Evolutionary conservation across 192 early-diverging fungal species (phyloP), one percentile per base, ranked within the genome.

Genomic region (Coemansia sp.): DNA sequence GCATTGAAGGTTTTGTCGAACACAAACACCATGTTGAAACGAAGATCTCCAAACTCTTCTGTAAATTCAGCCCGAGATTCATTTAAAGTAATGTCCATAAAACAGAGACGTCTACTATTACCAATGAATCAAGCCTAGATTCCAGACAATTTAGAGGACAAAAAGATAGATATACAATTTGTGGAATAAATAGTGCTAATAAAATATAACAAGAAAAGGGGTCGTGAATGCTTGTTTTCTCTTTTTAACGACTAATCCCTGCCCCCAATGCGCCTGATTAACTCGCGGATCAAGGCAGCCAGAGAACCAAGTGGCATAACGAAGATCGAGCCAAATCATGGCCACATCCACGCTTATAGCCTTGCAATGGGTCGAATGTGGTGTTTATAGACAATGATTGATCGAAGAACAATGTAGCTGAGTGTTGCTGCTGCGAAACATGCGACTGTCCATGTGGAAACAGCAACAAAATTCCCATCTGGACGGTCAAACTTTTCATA

Each of bases 401-500:
- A 21, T 15, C 65, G 56, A 43, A 67, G 65, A 13, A 40, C 18
- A 5, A 23, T 16, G 40, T 63, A 63, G 41, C 61, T 45, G 13
- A 48, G 6, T 8, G 61, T 13, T 15, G 67, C 67, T 19, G 59
- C 57, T 40, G 59, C 67, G 56, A 69, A 69, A 43, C 67, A 69
- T 6, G 67, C 57, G 26, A 7, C 48, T 11, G 67, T 49, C 67
- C 67, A 69, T 47, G 59, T 49, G 4, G 67, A 61, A 18, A 69
- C 67, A 2, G 67, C 67, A 16, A 45, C 50, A 49, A 69, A 62
- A 15, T 32, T 23, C 5, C 42, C 39, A 12, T 39, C 10, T 16
- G 50, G 21, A 13, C 58, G 58, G 48, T 69, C 67, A 61, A 37
- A 69, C 26, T 37, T 47, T 13, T 69, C 67, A 21, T 69, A 69